phyloP scores from a whole-genome alignment of 345 rosid genomes.

The Cardiospermum halicacabum region DNA sequence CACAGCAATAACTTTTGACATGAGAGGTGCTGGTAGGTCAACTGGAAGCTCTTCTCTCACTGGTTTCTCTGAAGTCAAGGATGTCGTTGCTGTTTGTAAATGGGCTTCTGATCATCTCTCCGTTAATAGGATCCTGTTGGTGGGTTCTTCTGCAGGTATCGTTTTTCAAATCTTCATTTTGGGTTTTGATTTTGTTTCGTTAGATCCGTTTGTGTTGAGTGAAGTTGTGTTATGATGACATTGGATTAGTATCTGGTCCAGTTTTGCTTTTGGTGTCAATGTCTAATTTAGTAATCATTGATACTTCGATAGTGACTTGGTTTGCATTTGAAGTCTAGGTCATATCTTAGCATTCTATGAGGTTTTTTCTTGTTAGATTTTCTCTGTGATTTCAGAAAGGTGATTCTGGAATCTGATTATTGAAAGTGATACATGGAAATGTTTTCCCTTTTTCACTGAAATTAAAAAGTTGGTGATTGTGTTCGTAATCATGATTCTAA shows the following conservation, averaged over 20 bases:
- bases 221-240: background rate
- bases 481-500: too few relatives aligned
- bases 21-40: constrained; percentile 87
- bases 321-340: background rate
- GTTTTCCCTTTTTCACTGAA: background rate
- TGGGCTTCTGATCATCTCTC: constrained; percentile 54
- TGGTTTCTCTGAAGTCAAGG: constrained; percentile 79
- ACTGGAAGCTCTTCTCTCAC: constrained; percentile 83
- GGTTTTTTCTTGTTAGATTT: background rate
- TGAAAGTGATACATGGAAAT: background rate
- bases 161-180: too few relatives aligned
- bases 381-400: background rate
- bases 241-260: too few relatives aligned
- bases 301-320: too few relatives aligned
- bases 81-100: constrained; percentile 74
- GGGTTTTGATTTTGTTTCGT: background rate
- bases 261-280: too few relatives aligned
- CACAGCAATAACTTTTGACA: constrained; percentile 76
- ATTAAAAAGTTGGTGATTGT: background rate
- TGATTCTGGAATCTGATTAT: background rate
- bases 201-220: background rate
- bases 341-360: background rate
- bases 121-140: constrained; percentile 61
- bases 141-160: constrained; percentile 93
- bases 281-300: too few relatives aligned